Conservation (phyloP, 495 filamentous ascomycete genomes). For the Talaromyces wortmannii region DNA sequence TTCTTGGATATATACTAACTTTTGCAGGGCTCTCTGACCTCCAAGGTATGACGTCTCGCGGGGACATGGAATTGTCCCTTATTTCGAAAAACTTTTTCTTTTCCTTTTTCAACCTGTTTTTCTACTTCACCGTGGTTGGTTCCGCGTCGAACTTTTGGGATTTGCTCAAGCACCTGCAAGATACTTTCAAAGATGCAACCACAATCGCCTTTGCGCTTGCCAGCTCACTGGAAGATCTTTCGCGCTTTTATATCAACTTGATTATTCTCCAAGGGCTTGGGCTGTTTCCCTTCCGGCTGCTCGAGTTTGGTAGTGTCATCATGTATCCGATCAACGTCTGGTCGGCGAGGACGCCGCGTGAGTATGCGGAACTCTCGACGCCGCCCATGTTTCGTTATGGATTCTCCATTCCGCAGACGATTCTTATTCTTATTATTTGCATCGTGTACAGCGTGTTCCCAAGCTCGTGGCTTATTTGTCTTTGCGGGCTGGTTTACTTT, state of each 20-base stretch:
- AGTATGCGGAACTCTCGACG: slow-evolving; percentile 76
- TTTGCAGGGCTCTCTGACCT: slow-evolving; percentile 62
- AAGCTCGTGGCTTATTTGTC: slow-evolving; percentile 71
- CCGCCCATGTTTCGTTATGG: slow-evolving; percentile 92
- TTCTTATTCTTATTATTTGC: slow-evolving; percentile 89
- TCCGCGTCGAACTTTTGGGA: slow-evolving; percentile 64
- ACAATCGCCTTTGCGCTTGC: slow-evolving; percentile 73
- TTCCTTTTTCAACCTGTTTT: slow-evolving; percentile 97
- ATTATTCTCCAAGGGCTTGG: slow-evolving; percentile 91
- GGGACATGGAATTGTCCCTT: slow-evolving; percentile 88
- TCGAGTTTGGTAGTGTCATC: slow-evolving; percentile 80
- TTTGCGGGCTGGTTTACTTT: slow-evolving; percentile 85
- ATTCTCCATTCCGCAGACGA: slow-evolving; percentile 86
- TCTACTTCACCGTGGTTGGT: slow-evolving; percentile 87
- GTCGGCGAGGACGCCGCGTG: slow-evolving; percentile 81
- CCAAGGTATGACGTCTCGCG: slow-evolving; percentile 92
- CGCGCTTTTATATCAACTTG: slow-evolving; percentile 87
- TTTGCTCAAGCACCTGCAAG: slow-evolving; percentile 62
- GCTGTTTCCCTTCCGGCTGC: slow-evolving; percentile 83
- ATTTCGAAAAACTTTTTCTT: slow-evolving; percentile 99
- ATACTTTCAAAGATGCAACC: slow-evolving; percentile 69
- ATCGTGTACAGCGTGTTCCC: slow-evolving; percentile 90
- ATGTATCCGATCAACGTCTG: slow-evolving; percentile 78
- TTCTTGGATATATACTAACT: not conserved
- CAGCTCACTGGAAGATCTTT: slow-evolving; percentile 60